phyloP scores from a whole-genome alignment of 129 eudicot genomes.

The Flaveria sonorensis region DNA sequence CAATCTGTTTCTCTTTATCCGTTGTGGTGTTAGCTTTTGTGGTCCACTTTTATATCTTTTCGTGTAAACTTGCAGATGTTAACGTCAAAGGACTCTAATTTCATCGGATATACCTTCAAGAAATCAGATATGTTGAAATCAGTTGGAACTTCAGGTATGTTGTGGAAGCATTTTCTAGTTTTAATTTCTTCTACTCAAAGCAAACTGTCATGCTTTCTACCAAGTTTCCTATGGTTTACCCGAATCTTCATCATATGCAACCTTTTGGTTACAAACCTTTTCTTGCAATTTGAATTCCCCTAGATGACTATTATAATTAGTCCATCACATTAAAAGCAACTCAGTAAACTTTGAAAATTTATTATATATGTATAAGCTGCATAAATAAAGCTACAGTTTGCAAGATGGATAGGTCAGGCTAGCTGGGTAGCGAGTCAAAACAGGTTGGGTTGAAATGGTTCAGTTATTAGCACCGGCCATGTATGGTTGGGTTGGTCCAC shows the following conservation, averaged over 20 bases:
- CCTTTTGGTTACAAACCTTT: background rate
- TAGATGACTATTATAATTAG: background rate
- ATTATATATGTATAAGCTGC: background rate
- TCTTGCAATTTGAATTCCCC: background rate
- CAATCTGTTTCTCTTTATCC: background rate
- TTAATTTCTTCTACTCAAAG: slow-evolving; percentile 2
- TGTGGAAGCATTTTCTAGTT: background rate
- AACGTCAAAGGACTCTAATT: slow-evolving; percentile 88
- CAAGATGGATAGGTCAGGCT: background rate
- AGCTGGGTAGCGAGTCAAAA: background rate
- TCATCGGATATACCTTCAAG: slow-evolving; percentile 88
- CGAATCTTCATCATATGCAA: slow-evolving; percentile 11
- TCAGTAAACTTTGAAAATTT: slow-evolving; percentile 13
- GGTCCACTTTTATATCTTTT: background rate
- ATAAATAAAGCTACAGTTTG: background rate
- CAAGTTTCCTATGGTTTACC: background rate
- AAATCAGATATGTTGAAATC: slow-evolving; percentile 84
- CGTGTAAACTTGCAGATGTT: slow-evolving; percentile 64
- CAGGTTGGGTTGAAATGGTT: background rate
- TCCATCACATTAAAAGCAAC: background rate
- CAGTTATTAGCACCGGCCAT: background rate
- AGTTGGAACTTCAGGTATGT: slow-evolving; percentile 76
- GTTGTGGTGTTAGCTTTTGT: background rate
- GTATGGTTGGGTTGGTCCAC: background rate
- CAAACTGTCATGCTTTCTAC: background rate